These are phyloP conservation scores for Inga oerstediana DNA, from an alignment of 306 rosid genomes.

Conservation along the genomic window DNA sequence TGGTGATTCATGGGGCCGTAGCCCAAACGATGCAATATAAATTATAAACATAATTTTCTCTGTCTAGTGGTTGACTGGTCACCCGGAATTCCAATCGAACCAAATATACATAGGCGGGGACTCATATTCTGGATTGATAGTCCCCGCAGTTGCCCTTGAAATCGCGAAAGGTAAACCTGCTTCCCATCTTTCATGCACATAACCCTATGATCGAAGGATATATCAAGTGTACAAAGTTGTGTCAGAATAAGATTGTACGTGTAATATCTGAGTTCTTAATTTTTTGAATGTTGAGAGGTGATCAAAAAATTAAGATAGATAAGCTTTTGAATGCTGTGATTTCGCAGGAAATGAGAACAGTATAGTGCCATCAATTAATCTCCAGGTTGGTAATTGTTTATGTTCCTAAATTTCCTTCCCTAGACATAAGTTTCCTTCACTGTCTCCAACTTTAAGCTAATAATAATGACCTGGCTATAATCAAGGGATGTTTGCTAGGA, in stretches of 20 bases:
- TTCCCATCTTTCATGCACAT: background rate
- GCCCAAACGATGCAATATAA: too few species aligned
- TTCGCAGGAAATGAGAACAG: conserved; percentile 44
- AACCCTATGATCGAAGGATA: too few species aligned
- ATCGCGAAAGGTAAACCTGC: conserved; percentile 41
- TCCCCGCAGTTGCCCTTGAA: conserved; percentile 40
- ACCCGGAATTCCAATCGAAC: conserved; percentile 46
- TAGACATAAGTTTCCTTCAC: background rate
- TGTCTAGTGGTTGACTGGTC: conserved; percentile 49
- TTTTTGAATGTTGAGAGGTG: background rate
- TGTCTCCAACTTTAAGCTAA: background rate
- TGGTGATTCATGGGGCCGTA: too few species aligned
- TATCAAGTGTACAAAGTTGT: too few species aligned
- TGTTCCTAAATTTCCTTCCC: background rate
- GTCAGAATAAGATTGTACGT: background rate
- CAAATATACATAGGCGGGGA: conserved; percentile 47
- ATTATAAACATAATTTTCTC: too few species aligned
- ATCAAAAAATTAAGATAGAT: background rate
- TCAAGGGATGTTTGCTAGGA: conserved; percentile 52
- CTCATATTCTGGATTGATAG: conserved; percentile 50
- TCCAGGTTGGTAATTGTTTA: conserved; percentile 30
- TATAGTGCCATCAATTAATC: conserved; percentile 35
- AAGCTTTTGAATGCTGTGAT: background rate
- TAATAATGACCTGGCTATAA: background rate
- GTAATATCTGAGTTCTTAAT: too few species aligned